These are phyloP conservation scores for Crithidia fasciculata DNA, from an alignment of 208 protist genomes.

Conservation along the genomic window DNA sequence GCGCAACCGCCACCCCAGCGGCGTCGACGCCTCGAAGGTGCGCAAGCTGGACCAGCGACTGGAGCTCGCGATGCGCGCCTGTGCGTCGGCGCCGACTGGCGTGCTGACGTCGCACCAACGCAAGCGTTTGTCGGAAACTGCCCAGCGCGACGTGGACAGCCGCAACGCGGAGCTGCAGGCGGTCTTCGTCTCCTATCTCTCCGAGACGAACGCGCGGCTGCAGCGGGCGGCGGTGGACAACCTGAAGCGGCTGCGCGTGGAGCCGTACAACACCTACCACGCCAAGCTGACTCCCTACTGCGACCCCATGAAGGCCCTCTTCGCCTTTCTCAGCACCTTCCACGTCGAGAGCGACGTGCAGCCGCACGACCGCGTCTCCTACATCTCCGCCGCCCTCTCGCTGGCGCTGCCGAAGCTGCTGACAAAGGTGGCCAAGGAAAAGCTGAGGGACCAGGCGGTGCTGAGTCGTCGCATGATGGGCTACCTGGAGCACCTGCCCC, in stretches of 20 bases:
- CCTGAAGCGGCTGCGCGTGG: constrained; percentile 74
- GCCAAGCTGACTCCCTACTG: constrained; percentile 75
- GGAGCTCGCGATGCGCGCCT: constrained; percentile 75
- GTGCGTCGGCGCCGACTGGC: constrained; percentile 46
- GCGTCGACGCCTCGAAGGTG: constrained; percentile 49
- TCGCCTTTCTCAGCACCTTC: constrained; percentile 82
- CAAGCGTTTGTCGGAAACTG: constrained; percentile 17
- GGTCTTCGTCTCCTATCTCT: constrained; percentile 61
- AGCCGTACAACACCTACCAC: constrained; percentile 70
- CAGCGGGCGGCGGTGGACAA: constrained; percentile 82
- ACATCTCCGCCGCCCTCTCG: constrained; percentile 71
- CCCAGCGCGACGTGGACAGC: constrained; percentile 22
- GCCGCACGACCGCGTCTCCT: constrained; percentile 57
- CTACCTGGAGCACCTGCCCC: constrained; percentile 73
- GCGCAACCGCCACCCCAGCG: constrained; percentile 64
- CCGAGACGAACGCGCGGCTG: constrained; percentile 64
- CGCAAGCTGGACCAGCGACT: constrained; percentile 75
- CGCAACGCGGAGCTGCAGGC: constrained; percentile 50
- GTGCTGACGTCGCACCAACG: constrained; percentile 38
- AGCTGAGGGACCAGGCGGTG: constrained; percentile 78
- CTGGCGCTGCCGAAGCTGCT: constrained; percentile 85
- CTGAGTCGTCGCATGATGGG: constrained; percentile 78
- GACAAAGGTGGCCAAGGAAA: constrained; percentile 70
- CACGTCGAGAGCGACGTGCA: constrained; percentile 74
- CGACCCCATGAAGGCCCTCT: constrained; percentile 79